Percentiles rank a stretch among this genome's conserved stretches.
Evolutionary conservation across 768 basidiomycete species (phyloP).

Genomic region (Leccinum ochraceum): DNA sequence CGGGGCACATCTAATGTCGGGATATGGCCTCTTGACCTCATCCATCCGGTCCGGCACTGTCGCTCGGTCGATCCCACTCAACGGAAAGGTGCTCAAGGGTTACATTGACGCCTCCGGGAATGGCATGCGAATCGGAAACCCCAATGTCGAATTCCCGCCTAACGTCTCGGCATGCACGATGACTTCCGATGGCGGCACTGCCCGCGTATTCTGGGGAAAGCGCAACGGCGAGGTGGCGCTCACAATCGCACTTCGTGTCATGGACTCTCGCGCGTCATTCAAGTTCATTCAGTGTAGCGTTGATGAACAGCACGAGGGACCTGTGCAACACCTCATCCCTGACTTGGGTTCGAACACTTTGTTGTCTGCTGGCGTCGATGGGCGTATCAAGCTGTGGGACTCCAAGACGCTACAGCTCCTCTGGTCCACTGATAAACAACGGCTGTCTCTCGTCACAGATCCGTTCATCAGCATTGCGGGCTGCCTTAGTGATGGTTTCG

Average conservation of each 20-base stretch:
- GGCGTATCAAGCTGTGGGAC: slow-evolving; percentile 75
- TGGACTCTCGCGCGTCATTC: slow-evolving; percentile 53
- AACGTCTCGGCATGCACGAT: slow-evolving; percentile 61
- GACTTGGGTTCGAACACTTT: slow-evolving; percentile 38
- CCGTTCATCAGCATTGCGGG: slow-evolving; percentile 52
- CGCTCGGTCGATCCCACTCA: slow-evolving; percentile 69
- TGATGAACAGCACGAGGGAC: slow-evolving; percentile 64
- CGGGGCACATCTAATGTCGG: slow-evolving; percentile 59
- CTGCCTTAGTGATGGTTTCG: slow-evolving; percentile 41
- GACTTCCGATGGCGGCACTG: slow-evolving; percentile 62
- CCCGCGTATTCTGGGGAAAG: slow-evolving; percentile 74
- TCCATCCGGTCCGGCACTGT: slow-evolving; percentile 72
- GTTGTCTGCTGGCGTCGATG: slow-evolving; percentile 61
- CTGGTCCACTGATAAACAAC: slow-evolving; percentile 58
- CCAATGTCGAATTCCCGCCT: slow-evolving; percentile 72
- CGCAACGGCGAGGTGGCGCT: slow-evolving; percentile 66
- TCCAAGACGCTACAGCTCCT: slow-evolving; percentile 51
- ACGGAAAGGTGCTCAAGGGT: slow-evolving; percentile 68
- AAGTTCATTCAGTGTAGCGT: slow-evolving; percentile 49
- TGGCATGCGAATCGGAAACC: slow-evolving; percentile 65
- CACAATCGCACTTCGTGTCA: slow-evolving; percentile 54
- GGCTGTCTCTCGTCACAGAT: slow-evolving; percentile 42
- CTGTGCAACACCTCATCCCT: slow-evolving; percentile 58
- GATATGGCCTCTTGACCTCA: slow-evolving; percentile 54
- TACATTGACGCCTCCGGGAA: slow-evolving; percentile 65